Conservation (phyloP, 140 eudicot genomes). For the Oenanthe javanica region DNA sequence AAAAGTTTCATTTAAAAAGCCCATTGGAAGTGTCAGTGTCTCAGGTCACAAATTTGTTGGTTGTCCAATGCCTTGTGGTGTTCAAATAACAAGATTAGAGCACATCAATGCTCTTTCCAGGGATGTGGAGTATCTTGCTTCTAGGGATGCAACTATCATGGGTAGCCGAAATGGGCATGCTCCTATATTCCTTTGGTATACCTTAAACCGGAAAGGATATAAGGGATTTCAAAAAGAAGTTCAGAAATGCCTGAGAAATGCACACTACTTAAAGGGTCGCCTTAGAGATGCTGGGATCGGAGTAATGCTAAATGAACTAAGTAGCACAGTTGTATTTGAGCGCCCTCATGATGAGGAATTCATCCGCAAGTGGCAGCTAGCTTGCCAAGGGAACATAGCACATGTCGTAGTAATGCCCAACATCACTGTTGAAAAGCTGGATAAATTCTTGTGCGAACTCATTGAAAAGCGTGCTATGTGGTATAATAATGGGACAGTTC, state of each 20-base stretch:
- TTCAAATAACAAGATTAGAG: conserved; percentile 53
- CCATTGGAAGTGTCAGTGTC: conserved; percentile 63
- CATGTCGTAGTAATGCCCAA: conserved; percentile 4
- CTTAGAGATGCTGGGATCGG: conserved; percentile 3
- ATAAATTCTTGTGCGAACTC: not conserved
- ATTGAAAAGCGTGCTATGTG: not conserved
- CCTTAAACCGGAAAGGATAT: not conserved
- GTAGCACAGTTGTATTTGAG: conserved; percentile 3
- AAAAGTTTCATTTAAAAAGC: conserved; percentile 72
- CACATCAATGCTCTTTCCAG: conserved; percentile 43
- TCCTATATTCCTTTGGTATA: conserved; percentile 4
- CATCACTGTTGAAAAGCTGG: conserved; percentile 1
- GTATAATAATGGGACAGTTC: not conserved
- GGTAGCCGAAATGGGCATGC: conserved; percentile 8
- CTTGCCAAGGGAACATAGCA: not conserved
- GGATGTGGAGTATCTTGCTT: conserved; percentile 4
- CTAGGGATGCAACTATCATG: conserved; percentile 6
- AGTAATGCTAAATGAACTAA: not conserved
- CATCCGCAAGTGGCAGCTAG: not conserved
- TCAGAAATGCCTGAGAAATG: conserved; percentile 3
- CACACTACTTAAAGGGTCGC: not conserved
- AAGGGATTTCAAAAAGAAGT: conserved; percentile 4
- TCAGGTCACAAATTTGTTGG: conserved; percentile 36
- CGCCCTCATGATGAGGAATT: conserved; percentile 5
- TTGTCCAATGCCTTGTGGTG: conserved; percentile 65